phyloP scores from a whole-genome alignment of 768 basidiomycete genomes.

The Rhodotorula kratochvilovae region DNA sequence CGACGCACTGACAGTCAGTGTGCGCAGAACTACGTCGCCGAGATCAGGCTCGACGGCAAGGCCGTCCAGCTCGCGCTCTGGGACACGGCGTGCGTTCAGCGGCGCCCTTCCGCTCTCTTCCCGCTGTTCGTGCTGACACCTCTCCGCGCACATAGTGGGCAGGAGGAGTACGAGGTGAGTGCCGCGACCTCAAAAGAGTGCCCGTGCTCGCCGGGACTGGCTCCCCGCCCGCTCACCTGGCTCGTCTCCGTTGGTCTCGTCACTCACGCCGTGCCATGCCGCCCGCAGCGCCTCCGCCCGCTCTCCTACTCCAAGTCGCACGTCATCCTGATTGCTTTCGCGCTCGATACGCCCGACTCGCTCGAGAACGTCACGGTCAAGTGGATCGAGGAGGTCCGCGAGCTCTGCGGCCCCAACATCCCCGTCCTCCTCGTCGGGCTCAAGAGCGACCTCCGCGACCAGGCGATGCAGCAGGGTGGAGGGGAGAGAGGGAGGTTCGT shows the following conservation, averaged over 20 bases:
- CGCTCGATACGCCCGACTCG: conserved; percentile 92
- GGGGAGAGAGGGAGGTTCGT: conserved; percentile 45
- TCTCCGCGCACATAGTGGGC: conserved; percentile 59
- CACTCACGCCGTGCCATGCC: too few species aligned
- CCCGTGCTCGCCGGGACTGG: too few species aligned
- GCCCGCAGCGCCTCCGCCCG: conserved; percentile 73
- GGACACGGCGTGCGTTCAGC: conserved; percentile 87
- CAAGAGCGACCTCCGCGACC: conserved; percentile 80
- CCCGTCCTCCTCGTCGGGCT: conserved; percentile 95
- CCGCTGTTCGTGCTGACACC: neutral
- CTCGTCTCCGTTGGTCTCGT: neutral
- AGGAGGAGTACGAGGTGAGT: conserved; percentile 93
- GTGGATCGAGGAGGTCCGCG: conserved; percentile 99
- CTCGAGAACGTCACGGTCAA: conserved; percentile 92
- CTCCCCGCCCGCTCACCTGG: too few species aligned
- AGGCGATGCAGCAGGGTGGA: conserved; percentile 42
- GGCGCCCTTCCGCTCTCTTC: neutral
- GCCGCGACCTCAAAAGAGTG: too few species aligned
- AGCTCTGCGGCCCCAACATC: conserved; percentile 85
- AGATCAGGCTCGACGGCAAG: conserved; percentile 95
- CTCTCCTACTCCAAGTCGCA: conserved; percentile 98
- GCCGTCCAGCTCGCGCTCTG: conserved; percentile 93
- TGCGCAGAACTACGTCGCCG: conserved; percentile 86
- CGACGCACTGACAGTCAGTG: too few species aligned
- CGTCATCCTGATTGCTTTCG: conserved; percentile 95